Conservation (phyloP, 2,329 filamentous ascomycete species). For the Arthrobotrys musiformis region DNA sequence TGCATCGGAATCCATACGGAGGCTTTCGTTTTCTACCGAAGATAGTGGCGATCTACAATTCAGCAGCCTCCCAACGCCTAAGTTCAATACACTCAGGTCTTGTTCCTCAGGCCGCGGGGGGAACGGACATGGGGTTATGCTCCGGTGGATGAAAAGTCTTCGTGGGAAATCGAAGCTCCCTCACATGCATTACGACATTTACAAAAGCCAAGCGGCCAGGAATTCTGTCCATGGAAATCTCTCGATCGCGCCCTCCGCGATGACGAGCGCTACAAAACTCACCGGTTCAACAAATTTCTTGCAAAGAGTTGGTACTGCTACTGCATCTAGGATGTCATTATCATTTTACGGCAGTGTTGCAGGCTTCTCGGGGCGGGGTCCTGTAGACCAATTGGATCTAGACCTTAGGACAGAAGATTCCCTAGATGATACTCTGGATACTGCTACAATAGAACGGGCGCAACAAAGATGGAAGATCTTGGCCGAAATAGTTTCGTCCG, state of each 20-base stretch:
- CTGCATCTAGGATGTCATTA: conserved; percentile 42
- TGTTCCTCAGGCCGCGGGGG: conserved; percentile 31
- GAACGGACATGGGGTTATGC: conserved; percentile 42
- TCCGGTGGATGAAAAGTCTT: conserved; percentile 54
- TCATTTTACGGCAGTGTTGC: conserved; percentile 50
- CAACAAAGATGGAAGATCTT: conserved; percentile 53
- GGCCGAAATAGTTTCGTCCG: conserved; percentile 47
- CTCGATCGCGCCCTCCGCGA: conserved; percentile 45
- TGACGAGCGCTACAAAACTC: conserved; percentile 51
- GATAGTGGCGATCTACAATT: conserved; percentile 39
- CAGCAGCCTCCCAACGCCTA: conserved; percentile 27
- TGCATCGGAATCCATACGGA: conserved; percentile 39
- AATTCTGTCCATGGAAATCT: conserved; percentile 50
- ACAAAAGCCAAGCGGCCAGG: conserved; percentile 38
- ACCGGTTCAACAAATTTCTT: conserved; percentile 51
- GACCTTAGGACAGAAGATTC: conserved; percentile 12
- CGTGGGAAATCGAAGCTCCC: conserved; percentile 51
- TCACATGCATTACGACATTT: conserved; percentile 52
- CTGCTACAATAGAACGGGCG: conserved; percentile 47
- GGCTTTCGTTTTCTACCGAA: conserved; percentile 48
- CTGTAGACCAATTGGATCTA: conserved; percentile 23
- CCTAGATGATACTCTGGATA: conserved; percentile 41
- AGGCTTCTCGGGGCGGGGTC: conserved; percentile 36
- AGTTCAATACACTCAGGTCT: conserved; percentile 44
- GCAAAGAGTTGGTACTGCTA: conserved; percentile 44